A percentile compares a stretch with the other conserved stretches of the same genome.
Evolutionary conservation across 768 basidiomycete species (phyloP).

Genomic region (Tricholoma terreum): DNA sequence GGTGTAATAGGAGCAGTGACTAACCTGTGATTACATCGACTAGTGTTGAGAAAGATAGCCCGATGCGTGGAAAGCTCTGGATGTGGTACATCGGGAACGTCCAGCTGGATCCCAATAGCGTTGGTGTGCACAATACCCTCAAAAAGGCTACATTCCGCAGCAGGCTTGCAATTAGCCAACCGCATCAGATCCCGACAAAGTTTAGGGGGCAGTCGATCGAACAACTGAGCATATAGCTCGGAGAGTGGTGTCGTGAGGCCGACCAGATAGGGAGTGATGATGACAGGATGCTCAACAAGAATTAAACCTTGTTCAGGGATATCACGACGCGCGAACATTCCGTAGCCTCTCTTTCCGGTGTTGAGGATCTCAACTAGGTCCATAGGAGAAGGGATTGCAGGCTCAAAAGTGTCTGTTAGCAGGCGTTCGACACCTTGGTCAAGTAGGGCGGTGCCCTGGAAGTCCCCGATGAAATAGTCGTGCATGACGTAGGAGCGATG

Average conservation of each 20-base stretch:
- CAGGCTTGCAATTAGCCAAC: slow-evolving; percentile 25
- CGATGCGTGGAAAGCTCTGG: slow-evolving; percentile 30
- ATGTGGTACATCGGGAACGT: slow-evolving; percentile 19
- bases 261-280: slow-evolving; percentile 36
- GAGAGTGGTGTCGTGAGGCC: slow-evolving; percentile 24
- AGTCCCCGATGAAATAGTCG: slow-evolving; percentile 17
- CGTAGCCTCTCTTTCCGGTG: slow-evolving; percentile 32
- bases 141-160: slow-evolving; percentile 11
- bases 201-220: slow-evolving; percentile 23
- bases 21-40: slow-evolving; percentile 41
- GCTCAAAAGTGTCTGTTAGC: slow-evolving; percentile 19
- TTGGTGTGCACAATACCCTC: slow-evolving; percentile 32
- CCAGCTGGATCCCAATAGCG: slow-evolving; percentile 29
- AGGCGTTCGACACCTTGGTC: slow-evolving; percentile 28
- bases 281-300: slow-evolving; percentile 36
- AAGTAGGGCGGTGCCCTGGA: slow-evolving; percentile 25
- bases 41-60: slow-evolving; percentile 34
- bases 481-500: slow-evolving; percentile 24
- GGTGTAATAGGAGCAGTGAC: background rate
- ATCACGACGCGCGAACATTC: slow-evolving; percentile 34
- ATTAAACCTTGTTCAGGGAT: slow-evolving; percentile 34
- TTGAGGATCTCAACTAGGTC: slow-evolving; percentile 19
- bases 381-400: slow-evolving; percentile 1
- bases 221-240: slow-evolving; percentile 31
- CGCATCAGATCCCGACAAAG: slow-evolving; percentile 25